Base-by-base conservation (phyloP, 1,139 yeast genomes). In the Hansenula lynferdii region DNA sequence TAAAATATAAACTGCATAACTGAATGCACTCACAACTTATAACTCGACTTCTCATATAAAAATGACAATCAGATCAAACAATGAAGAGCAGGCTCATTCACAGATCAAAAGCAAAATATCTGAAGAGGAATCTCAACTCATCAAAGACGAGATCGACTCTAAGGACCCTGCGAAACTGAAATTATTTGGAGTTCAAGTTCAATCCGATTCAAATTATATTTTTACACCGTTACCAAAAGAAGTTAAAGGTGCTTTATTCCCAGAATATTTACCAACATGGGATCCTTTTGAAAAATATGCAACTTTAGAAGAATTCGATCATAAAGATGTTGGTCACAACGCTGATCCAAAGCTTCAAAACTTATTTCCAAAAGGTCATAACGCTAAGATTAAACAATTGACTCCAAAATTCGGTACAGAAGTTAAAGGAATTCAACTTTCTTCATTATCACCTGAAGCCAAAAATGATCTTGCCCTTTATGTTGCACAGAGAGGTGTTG, bases 401-500 rank as follows among this genome's bases (percentile, higher is more conserved):
- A 37, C 51, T 5, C 89, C 87, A 35, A 78, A 77, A 54, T 64
- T 82, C 41, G 90, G 90, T 17, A 66, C 81, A 25, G 85, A 76
- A 53, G 61, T 82, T 30, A 56, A 49, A 14, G 84, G 85, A 17
- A 60, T 80, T 29, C 83, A 79, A 53, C 62, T 81, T 36, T 72
- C 81, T 5, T 55, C 67, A 38, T 62, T 80, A 43, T 61, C 65
- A 35, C 72, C 71, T 38, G 67, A 61, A 15, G 85, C 74, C 31
- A 77, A 74, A 53, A 75, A 80, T 55, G 87, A 81, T 52, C 65
- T 81, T 51, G 85, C 87, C 0, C 64, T 77, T 32, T 62, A 75
- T 27, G 80, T 75, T 34, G 81, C 82, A n/a, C 71, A 77, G 57
- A 69, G 85, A 50, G 86, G 86, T 29, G 80, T 80, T 35, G 78